phyloP scores from a whole-genome alignment of 805 yeast species.

The Saccharomycopsis babjevae region DNA sequence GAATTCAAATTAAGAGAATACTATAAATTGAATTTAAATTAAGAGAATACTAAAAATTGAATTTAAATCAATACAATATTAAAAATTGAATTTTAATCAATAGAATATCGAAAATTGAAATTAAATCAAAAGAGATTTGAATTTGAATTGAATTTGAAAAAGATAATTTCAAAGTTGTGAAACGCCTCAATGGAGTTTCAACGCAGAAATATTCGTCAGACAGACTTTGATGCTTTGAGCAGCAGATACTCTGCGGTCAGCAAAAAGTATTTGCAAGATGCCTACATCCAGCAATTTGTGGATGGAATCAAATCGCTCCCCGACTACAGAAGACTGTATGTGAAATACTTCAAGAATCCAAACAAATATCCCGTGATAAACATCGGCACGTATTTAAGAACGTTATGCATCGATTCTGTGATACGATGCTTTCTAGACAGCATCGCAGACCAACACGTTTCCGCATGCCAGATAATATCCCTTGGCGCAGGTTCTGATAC shows the following conservation, averaged over 20 bases:
- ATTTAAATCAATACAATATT: too few relatives aligned
- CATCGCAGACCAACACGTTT: slow-evolving; percentile 18
- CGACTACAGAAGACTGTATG: slow-evolving; percentile 21
- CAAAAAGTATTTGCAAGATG: slow-evolving; percentile 38
- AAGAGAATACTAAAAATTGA: too few relatives aligned
- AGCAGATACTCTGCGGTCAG: slow-evolving; percentile 38
- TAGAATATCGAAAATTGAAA: too few relatives aligned
- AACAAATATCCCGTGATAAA: slow-evolving; percentile 50
- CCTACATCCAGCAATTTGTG: slow-evolving; percentile 28
- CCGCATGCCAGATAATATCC: slow-evolving; percentile 42
- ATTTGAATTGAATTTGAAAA: too few relatives aligned
- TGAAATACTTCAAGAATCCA: slow-evolving; percentile 26
- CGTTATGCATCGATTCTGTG: slow-evolving; percentile 33
- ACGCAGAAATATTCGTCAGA: slow-evolving; percentile 39
- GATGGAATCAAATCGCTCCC: slow-evolving; percentile 19
- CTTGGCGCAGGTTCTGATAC: slow-evolving; percentile 82
- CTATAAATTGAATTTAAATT: not conserved
- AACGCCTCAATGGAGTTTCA: slow-evolving; percentile 1
- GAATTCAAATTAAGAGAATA: too few relatives aligned
- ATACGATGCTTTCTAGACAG: slow-evolving; percentile 28
- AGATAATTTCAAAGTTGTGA: too few relatives aligned
- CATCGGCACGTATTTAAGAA: slow-evolving; percentile 49
- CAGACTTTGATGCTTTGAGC: slow-evolving; percentile 53
- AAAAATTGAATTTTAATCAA: too few relatives aligned
- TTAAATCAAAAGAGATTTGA: too few relatives aligned